Evolutionary conservation across 2,329 filamentous ascomycete genomes (phyloP), one percentile per base, ranked within the genome.

Genomic region (Aureobasidium sp.): DNA sequence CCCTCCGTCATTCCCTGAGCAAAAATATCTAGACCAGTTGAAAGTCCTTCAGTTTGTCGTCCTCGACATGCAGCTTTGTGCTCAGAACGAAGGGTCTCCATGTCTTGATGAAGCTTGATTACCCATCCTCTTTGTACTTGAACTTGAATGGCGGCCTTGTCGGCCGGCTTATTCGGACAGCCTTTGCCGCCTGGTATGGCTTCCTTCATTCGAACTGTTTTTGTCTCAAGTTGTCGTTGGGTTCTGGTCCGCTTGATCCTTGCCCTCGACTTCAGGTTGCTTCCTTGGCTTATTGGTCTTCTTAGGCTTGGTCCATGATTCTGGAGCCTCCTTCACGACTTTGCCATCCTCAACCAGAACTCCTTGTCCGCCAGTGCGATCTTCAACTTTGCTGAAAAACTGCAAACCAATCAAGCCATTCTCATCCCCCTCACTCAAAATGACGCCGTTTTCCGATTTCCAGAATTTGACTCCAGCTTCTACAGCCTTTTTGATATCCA

Each of bases 181-280:
- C 91, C 82, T 98, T 98, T 77, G 98, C 95, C 38, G 93, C 94
- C 78, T 97, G 95, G 68, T 91, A 91, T 77, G 89, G 90, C 73
- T 94, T 95, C 81, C 98, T 36, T 8, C 13, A 36, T 36, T 98
- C 74, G 93, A 72, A 36, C 70, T 73, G 20, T 61, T 65, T 29
- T 67, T 36, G n/a, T n/a, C n/a, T n/a, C n/a, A 68, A n/a, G 69
- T 56, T 51, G 67, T 42, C 25, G 66, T 64, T 42, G 29, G 18
- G 38, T 38, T 33, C 31, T 58, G 31, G 15, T 42, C 56, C 48
- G 33, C 29, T 11, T 54, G 55, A 20, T 43, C 47, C 4, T 53
- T 53, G 20, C 31, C n/a, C n/a, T n/a, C 53, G 36, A 23, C 25
- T 4, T 53, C 47, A 6, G 8, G 23, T 29, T 63, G 47, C n/a